A percentile compares a stretch with the other conserved stretches of the same genome.
These are phyloP conservation scores for Galeopsis tetrahit DNA, from an alignment of 257 asterid genomes.

Conservation along the genomic window DNA sequence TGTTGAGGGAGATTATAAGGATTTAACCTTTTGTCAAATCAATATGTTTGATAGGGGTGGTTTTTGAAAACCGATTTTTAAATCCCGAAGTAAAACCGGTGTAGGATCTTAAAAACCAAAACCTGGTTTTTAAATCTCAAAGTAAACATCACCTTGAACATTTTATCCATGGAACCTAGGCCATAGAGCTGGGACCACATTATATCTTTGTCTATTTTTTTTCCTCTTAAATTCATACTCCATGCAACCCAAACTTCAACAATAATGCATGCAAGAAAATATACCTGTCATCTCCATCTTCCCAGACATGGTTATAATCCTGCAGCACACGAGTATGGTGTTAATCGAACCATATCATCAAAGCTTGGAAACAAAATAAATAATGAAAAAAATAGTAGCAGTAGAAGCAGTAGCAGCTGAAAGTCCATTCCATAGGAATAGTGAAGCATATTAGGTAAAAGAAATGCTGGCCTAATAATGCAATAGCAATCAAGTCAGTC, in stretches of 20 bases:
- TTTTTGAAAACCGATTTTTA: too few relatives aligned
- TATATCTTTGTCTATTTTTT: background rate
- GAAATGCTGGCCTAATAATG: conserved; percentile 6
- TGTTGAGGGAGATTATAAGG: too few relatives aligned
- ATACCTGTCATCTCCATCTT: conserved; percentile 90
- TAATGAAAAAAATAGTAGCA: conserved; percentile 13
- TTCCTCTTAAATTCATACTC: background rate
- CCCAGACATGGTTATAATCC: conserved; percentile 91
- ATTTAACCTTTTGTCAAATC: too few relatives aligned
- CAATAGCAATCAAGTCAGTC: conserved; percentile 16
- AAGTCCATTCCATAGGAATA: conserved; percentile 13
- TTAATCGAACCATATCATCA: conserved; percentile 4
- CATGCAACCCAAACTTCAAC: background rate
- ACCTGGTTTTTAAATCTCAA: too few relatives aligned
- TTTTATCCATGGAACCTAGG: background rate
- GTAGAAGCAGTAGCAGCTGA: background rate
- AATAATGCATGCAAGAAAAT: conserved; percentile 28
- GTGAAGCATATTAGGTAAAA: background rate
- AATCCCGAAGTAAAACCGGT: too few relatives aligned
- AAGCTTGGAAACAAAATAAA: conserved; percentile 30
- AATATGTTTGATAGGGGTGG: too few relatives aligned
- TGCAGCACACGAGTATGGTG: conserved; percentile 40
- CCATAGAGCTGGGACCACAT: conserved; percentile 13
- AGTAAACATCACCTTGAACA: background rate
- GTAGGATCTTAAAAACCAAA: too few relatives aligned